A percentile compares a stretch with the other conserved stretches of the same genome.
Evolutionary conservation across 495 filamentous ascomycete species (phyloP).

Genomic region (Penicillium pulvis): DNA sequence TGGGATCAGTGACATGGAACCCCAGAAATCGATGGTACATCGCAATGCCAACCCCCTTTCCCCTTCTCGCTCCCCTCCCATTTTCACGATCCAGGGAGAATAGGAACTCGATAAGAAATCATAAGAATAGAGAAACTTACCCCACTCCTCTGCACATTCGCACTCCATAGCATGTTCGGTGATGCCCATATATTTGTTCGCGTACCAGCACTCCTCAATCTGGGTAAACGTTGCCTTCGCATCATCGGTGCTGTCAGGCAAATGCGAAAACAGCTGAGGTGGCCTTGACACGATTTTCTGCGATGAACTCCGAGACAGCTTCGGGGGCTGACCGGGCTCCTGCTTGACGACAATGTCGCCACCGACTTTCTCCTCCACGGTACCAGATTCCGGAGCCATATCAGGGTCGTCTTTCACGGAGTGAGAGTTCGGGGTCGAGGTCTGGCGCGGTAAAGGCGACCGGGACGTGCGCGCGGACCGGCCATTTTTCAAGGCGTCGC

Average conservation of each 20-base stretch:
- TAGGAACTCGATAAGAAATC: not conserved
- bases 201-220: conserved; percentile 82
- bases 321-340: conserved; percentile 69
- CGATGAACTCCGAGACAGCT: conserved; percentile 72
- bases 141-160: conserved; percentile 93
- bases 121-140: conserved; percentile 59
- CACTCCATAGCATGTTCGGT: conserved; percentile 94
- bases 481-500: conserved; percentile 19
- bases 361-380: conserved; percentile 46
- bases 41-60: not conserved
- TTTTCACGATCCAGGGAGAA: not conserved
- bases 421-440: conserved; percentile 7
- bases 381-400: not conserved
- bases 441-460: conserved; percentile 14
- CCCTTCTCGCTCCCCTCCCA: not conserved
- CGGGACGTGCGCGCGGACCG: conserved; percentile 14
- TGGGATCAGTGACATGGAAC: not conserved
- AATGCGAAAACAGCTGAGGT: conserved; percentile 65
- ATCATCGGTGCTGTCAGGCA: conserved; percentile 74
- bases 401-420: conserved; percentile 4
- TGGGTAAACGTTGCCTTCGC: conserved; percentile 76
- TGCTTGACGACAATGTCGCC: conserved; percentile 64
- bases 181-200: conserved; percentile 82
- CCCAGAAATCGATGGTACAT: not conserved
- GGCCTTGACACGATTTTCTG: conserved; percentile 65